Conservation (phyloP, 805 yeast species). For the Monosporozyma aerobia region DNA sequence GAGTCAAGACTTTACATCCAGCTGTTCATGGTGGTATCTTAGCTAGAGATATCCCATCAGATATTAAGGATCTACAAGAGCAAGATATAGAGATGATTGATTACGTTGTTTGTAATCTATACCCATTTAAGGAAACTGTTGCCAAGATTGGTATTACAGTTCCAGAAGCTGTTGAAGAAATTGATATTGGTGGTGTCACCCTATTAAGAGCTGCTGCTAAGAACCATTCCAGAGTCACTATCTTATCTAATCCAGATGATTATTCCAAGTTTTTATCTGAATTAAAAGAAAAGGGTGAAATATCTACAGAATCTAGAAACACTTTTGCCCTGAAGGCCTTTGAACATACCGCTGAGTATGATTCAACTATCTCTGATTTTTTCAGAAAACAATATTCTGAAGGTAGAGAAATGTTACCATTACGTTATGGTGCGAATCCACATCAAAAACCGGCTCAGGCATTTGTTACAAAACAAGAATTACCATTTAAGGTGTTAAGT, state of each 20-base stretch:
- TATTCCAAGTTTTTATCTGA: constrained; percentile 81
- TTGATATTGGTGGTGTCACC: constrained; percentile 97
- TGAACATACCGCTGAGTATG: constrained; percentile 96
- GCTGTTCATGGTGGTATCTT: constrained; percentile 97
- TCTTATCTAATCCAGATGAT: constrained; percentile 87
- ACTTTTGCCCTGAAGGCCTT: constrained; percentile 89
- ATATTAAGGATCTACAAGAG: constrained; percentile 73
- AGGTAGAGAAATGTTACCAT: constrained; percentile 76
- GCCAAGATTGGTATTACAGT: constrained; percentile 90
- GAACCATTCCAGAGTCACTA: constrained; percentile 92
- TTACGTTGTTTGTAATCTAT: constrained; percentile 92
- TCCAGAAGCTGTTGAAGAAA: constrained; percentile 96
- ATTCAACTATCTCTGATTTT: constrained; percentile 88
- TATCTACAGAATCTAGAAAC: constrained; percentile 66
- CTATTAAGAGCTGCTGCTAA: constrained; percentile 96
- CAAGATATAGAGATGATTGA: constrained; percentile 94
- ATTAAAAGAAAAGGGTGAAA: constrained; percentile 54
- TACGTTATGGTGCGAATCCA: constrained; percentile 98
- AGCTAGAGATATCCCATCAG: constrained; percentile 84
- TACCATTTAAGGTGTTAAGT: constrained; percentile 85
- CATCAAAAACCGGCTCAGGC: constrained; percentile 99
- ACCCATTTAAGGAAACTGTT: constrained; percentile 95
- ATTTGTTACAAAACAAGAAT: constrained; percentile 69
- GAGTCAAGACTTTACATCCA: constrained; percentile 96
- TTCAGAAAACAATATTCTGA: constrained; percentile 95